Conservation (phyloP, 176 grass and related monocot species). For the Microstegium vimineum region DNA sequence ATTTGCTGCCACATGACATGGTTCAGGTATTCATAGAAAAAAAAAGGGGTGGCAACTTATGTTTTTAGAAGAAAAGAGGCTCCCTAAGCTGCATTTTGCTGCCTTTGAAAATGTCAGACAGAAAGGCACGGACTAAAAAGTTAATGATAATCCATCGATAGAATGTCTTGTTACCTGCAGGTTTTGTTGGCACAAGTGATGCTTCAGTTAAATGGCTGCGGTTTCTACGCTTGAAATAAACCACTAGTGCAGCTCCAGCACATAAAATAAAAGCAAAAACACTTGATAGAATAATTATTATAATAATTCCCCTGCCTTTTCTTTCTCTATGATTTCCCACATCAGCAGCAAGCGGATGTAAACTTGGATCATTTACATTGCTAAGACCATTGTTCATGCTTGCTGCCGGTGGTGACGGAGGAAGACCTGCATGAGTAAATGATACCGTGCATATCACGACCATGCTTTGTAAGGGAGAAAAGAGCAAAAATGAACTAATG, state of each 20-base stretch:
- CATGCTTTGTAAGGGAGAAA: neutral
- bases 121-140: slow-evolving; percentile 10
- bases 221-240: slow-evolving; percentile 66
- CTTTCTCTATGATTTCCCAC: slow-evolving; percentile 60
- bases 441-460: slow-evolving; percentile 6
- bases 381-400: slow-evolving; percentile 51
- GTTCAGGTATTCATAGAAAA: neutral
- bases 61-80: slow-evolving; percentile 1
- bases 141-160: neutral
- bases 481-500: slow-evolving; percentile 2
- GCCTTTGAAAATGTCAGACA: neutral
- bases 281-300: slow-evolving; percentile 79
- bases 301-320: slow-evolving; percentile 50
- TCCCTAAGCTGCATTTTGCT: slow-evolving; percentile 12
- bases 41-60: neutral
- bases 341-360: slow-evolving; percentile 66
- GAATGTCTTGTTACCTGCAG: slow-evolving; percentile 57
- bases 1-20: neutral
- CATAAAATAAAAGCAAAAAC: slow-evolving; percentile 73
- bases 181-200: slow-evolving; percentile 45
- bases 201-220: slow-evolving; percentile 34
- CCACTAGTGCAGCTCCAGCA: slow-evolving; percentile 58
- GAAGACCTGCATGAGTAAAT: slow-evolving; percentile 68
- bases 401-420: slow-evolving; percentile 55
- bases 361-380: slow-evolving; percentile 46